Conservation (phyloP, 140 eudicot species). For the Senecio squalidus region DNA sequence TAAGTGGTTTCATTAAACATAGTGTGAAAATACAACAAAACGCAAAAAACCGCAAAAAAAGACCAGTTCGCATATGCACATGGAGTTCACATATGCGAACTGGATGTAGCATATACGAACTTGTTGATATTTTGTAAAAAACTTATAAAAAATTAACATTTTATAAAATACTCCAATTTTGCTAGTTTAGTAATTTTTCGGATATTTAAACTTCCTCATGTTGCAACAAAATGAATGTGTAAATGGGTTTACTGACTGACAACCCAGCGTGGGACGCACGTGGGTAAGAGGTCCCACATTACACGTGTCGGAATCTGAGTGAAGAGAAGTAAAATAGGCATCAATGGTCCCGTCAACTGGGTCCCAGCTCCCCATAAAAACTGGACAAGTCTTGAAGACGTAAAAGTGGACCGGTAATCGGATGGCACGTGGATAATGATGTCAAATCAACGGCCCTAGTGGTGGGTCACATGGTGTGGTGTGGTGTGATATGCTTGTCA, state of each 20-base stretch:
- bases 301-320: constrained; percentile 22
- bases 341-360: constrained; percentile 31
- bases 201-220: background rate
- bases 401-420: constrained; percentile 20
- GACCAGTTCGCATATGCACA: too few relatives aligned
- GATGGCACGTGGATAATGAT: constrained; percentile 22
- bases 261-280: constrained; percentile 38
- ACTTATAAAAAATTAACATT: too few relatives aligned
- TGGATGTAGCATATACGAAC: too few relatives aligned
- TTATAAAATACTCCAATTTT: too few relatives aligned
- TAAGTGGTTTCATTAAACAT: too few relatives aligned
- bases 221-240: background rate
- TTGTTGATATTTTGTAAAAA: too few relatives aligned
- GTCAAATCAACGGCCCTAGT: constrained; percentile 30
- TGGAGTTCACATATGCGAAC: too few relatives aligned
- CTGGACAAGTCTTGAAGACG: constrained; percentile 25
- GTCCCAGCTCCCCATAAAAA: constrained; percentile 22
- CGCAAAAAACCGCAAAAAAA: too few relatives aligned
- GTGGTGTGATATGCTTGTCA: constrained; percentile 37
- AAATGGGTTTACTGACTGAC: constrained; percentile 29
- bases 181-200: too few relatives aligned
- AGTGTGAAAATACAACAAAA: too few relatives aligned
- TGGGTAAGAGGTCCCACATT: constrained; percentile 24
- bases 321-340: constrained; percentile 21
- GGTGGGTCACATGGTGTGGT: constrained; percentile 38